Evolutionary conservation across 768 basidiomycete species (phyloP).

Genomic region (Phylloporus sp.): DNA sequence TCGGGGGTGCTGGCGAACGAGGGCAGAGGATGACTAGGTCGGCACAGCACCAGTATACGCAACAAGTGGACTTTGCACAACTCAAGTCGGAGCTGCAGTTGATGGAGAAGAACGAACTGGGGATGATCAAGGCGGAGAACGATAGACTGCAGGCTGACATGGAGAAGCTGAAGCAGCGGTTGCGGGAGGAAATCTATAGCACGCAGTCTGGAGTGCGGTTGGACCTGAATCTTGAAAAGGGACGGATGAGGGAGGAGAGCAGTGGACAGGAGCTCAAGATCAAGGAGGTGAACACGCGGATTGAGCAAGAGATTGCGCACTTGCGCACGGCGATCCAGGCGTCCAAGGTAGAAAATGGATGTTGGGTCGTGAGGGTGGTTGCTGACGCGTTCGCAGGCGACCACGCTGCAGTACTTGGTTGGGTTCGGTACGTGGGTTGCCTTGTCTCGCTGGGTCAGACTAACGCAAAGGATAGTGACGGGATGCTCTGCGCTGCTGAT

Average conservation of each 20-base stretch:
- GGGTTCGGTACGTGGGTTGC: slow-evolving; percentile 62
- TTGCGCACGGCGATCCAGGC: slow-evolving; percentile 80
- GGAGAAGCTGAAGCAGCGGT: slow-evolving; percentile 89
- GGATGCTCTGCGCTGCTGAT: slow-evolving; percentile 82
- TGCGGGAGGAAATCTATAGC: slow-evolving; percentile 86
- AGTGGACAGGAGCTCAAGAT: slow-evolving; percentile 92
- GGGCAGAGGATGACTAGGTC: slow-evolving; percentile 3
- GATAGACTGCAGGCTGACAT: slow-evolving; percentile 89
- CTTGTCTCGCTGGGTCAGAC: not conserved
- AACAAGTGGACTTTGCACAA: slow-evolving; percentile 95
- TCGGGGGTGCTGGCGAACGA: not conserved
- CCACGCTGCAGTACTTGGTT: slow-evolving; percentile 81
- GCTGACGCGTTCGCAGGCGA: slow-evolving; percentile 46
- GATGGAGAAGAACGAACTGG: slow-evolving; percentile 94
- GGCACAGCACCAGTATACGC: slow-evolving; percentile 79
- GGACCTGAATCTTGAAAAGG: slow-evolving; percentile 95
- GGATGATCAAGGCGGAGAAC: slow-evolving; percentile 93
- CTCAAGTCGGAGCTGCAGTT: slow-evolving; percentile 94
- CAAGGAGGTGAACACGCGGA: slow-evolving; percentile 94
- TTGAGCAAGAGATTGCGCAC: slow-evolving; percentile 92
- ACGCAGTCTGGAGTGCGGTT: slow-evolving; percentile 92
- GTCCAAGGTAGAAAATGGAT: slow-evolving; percentile 68
- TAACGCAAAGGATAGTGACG: slow-evolving; percentile 49
- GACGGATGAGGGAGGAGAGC: slow-evolving; percentile 89
- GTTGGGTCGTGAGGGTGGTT: not conserved